Evolutionary conservation across 106 monocot genomes (phyloP).

Genomic region (Dendrobium catenatum): DNA sequence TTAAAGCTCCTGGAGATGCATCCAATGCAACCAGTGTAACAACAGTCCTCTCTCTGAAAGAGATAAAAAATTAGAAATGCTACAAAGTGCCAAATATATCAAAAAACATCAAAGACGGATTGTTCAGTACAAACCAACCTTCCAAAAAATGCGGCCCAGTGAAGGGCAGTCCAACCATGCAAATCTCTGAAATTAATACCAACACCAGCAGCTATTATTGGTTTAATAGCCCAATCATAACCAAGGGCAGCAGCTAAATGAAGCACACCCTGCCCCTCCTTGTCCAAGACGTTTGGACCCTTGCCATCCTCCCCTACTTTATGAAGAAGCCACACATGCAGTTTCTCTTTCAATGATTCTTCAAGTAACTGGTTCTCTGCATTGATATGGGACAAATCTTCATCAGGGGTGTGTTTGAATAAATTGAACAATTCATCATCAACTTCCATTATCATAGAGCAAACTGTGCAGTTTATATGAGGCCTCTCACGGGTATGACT

Average conservation of each 20-base stretch:
- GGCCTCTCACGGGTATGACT: too few relatives aligned
- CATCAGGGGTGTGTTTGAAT: constrained; percentile 20
- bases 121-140: constrained; percentile 55
- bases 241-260: constrained; percentile 92
- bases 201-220: constrained; percentile 62
- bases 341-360: constrained; percentile 58
- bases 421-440: constrained; percentile 45
- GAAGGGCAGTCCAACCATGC: constrained; percentile 94
- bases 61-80: not conserved
- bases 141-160: constrained; percentile 89
- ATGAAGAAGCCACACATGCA: constrained; percentile 65
- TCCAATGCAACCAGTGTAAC: constrained; percentile 48
- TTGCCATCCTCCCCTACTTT: constrained; percentile 73
- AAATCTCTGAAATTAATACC: constrained; percentile 78
- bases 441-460: constrained; percentile 36
- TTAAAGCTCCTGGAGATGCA: constrained; percentile 64
- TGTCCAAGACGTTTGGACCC: constrained; percentile 60
- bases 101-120: not conserved
- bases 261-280: constrained; percentile 76
- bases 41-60: constrained; percentile 66
- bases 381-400: constrained; percentile 15
- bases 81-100: not conserved
- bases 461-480: constrained; percentile 28
- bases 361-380: constrained; percentile 30
- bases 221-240: constrained; percentile 83